Percentiles rank a stretch among this genome's conserved stretches.
phyloP scores from a whole-genome alignment of 208 protist genomes.

The Polymyxa betae region DNA sequence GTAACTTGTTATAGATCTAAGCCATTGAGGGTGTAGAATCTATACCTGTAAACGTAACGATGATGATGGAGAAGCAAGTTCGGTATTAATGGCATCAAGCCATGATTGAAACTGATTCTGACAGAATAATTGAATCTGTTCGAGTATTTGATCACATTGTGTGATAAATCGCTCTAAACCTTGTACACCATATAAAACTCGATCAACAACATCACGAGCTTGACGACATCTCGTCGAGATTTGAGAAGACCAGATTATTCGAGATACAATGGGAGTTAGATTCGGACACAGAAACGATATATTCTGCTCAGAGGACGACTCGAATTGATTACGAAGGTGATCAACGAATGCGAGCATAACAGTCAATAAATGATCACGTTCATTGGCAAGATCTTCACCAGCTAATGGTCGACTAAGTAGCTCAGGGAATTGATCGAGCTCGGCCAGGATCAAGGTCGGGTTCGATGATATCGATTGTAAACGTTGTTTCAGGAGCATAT shows the following conservation, averaged over 20 bases:
- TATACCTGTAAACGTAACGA: background rate
- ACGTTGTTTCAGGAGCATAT: conserved; percentile 63
- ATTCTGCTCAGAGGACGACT: conserved; percentile 2
- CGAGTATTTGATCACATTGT: background rate
- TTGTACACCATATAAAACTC: background rate
- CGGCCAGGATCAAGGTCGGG: conserved; percentile 68
- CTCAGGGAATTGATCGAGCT: conserved; percentile 69
- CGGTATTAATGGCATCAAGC: conserved; percentile 7
- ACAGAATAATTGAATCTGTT: background rate
- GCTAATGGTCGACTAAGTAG: conserved; percentile 69
- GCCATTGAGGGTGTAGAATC: too few species aligned
- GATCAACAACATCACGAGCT: background rate
- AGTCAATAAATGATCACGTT: conserved; percentile 6
- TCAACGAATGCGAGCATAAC: background rate
- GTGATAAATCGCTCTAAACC: background rate
- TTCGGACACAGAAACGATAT: conserved; percentile 59
- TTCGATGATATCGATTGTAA: conserved; percentile 45
- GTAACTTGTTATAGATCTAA: too few species aligned
- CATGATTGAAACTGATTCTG: conserved; percentile 39
- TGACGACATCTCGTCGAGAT: conserved; percentile 52
- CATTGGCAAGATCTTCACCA: conserved; percentile 55
- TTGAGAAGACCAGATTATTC: conserved; percentile 57
- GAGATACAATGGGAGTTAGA: conserved; percentile 60
- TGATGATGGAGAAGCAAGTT: conserved; percentile 63
- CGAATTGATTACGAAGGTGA: conserved; percentile 63